phyloP scores from a whole-genome alignment of 2,329 filamentous ascomycete species.

The Allantophomopsis cytisporea region DNA sequence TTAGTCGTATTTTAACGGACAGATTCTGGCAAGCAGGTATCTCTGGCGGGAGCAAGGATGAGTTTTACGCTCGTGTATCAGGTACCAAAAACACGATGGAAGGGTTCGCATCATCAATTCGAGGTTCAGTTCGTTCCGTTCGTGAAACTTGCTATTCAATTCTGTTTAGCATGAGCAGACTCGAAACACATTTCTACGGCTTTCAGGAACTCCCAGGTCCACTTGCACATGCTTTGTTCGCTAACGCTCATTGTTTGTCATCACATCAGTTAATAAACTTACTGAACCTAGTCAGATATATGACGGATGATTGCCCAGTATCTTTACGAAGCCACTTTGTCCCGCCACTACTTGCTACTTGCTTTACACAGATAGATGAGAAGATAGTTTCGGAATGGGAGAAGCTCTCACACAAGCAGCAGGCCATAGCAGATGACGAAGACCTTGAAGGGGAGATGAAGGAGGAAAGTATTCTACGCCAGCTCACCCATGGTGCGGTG shows the following conservation, averaged over 20 bases:
- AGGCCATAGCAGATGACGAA: constrained; percentile 52
- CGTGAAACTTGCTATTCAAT: constrained; percentile 91
- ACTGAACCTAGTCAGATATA: constrained; percentile 72
- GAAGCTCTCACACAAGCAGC: constrained; percentile 51
- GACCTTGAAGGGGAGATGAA: constrained; percentile 95
- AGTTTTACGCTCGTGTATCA: constrained; percentile 86
- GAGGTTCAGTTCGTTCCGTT: constrained; percentile 77
- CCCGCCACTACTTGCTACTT: constrained; percentile 66
- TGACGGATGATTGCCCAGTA: constrained; percentile 86
- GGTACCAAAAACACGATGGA: constrained; percentile 83
- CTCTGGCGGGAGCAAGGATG: constrained; percentile 86
- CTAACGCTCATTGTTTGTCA: constrained; percentile 69
- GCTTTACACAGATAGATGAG: constrained; percentile 75
- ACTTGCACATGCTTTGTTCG: constrained; percentile 72
- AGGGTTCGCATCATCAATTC: constrained; percentile 84
- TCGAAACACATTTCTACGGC: constrained; percentile 85
- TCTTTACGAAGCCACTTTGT: constrained; percentile 67
- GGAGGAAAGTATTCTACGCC: constrained; percentile 84
- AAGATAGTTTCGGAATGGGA: constrained; percentile 87
- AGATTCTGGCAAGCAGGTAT: constrained; percentile 98
- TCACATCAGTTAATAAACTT: constrained; percentile 92
- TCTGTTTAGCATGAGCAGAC: constrained; percentile 80
- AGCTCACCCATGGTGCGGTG: constrained; percentile 84
- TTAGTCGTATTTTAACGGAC: constrained; percentile 77
- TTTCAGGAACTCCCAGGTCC: constrained; percentile 71